phyloP scores from a whole-genome alignment of 805 yeast species.

The Candida parachauliodes region DNA sequence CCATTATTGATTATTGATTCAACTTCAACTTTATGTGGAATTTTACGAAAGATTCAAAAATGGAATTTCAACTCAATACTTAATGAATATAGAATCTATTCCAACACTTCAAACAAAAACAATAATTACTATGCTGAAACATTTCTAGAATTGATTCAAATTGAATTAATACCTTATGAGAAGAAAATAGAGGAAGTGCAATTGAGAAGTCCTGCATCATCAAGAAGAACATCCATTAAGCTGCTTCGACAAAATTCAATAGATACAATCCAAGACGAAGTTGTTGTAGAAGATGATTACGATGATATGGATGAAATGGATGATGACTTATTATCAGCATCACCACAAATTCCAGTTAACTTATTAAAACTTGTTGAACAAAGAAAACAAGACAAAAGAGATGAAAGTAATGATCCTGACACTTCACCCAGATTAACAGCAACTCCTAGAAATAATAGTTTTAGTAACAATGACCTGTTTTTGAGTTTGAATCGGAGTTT shows the following conservation, averaged over 20 bases:
- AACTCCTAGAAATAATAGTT: constrained; percentile 19
- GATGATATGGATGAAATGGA: constrained; percentile 42
- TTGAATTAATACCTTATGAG: constrained; percentile 46
- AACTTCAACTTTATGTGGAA: constrained; percentile 74
- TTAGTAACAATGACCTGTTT: constrained; percentile 16
- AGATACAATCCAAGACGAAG: constrained; percentile 2
- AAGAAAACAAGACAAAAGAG: constrained; percentile 32
- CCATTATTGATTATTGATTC: constrained; percentile 76
- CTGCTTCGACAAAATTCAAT: constrained; percentile 5
- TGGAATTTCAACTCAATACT: constrained; percentile 86
- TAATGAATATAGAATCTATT: constrained; percentile 76
- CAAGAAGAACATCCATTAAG: constrained; percentile 1
- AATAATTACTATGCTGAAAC: constrained; percentile 74
- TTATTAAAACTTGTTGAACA: constrained; percentile 52
- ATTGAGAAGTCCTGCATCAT: neutral
- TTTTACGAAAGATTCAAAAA: constrained; percentile 76
- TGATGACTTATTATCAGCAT: constrained; percentile 49
- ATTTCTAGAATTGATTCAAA: constrained; percentile 68
- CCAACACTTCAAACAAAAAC: constrained; percentile 48
- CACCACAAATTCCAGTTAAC: constrained; percentile 68
- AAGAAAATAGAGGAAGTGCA: constrained; percentile 1
- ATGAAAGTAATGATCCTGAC: constrained; percentile 18
- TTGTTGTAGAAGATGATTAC: constrained; percentile 12
- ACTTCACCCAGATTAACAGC: constrained; percentile 4
- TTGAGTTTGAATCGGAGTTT: constrained; percentile 16